These are phyloP conservation scores for Agaricales sp. DNA, from an alignment of 1,284 basidiomycete species.

Conservation along the genomic window DNA sequence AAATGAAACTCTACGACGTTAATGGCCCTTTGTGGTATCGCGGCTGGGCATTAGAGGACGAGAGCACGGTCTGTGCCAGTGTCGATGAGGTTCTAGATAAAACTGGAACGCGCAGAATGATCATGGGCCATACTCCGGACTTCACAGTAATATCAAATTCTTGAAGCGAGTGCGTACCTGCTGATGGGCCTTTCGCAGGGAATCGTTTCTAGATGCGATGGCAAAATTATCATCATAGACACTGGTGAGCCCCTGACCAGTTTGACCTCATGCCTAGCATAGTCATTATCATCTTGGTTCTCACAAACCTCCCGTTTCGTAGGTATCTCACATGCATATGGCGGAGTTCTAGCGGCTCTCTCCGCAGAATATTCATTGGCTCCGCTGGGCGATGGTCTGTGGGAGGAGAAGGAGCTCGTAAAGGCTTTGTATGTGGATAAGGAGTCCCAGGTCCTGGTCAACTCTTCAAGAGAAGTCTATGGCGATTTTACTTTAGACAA, in stretches of 20 bases:
- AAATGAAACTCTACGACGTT: conserved; percentile 58
- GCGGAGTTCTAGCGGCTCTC: conserved; percentile 81
- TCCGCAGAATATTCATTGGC: conserved; percentile 75
- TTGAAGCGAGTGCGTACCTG: neutral
- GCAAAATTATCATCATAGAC: conserved; percentile 88
- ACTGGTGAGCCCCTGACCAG: conserved; percentile 36
- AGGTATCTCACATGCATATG: conserved; percentile 91
- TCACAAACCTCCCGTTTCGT: neutral
- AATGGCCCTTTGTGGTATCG: conserved; percentile 88
- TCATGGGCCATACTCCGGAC: conserved; percentile 93
- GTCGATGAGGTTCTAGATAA: conserved; percentile 61
- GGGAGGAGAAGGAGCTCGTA: conserved; percentile 72
- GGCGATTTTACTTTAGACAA: conserved; percentile 33
- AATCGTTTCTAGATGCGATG: conserved; percentile 76
- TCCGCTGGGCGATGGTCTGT: conserved; percentile 35
- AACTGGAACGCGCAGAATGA: conserved; percentile 75
- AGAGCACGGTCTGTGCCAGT: conserved; percentile 56
- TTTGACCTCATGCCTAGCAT: conserved; percentile 3
- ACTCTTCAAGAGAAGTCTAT: conserved; percentile 37
- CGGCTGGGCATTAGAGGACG: conserved; percentile 73
- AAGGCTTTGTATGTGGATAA: conserved; percentile 63
- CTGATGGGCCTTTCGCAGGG: conserved; percentile 25
- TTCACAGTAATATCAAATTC: conserved; percentile 44
- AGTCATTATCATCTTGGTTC: neutral
- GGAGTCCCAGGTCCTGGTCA: conserved; percentile 37